These are phyloP conservation scores for Alternaria solani DNA, from an alignment of 2,329 filamentous ascomycete species.

Conservation along the genomic window DNA sequence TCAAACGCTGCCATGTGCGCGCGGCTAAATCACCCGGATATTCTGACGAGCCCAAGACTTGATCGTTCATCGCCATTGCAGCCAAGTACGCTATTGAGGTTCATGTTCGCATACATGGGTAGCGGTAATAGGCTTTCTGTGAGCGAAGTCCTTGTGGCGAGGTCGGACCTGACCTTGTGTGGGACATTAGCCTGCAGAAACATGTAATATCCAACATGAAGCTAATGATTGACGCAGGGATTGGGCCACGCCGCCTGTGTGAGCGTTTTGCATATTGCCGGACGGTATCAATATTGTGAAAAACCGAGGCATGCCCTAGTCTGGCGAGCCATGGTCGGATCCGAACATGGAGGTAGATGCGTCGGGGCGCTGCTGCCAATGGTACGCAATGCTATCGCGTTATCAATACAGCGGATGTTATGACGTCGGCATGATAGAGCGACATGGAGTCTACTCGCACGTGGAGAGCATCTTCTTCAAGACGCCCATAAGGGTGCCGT, in stretches of 20 bases:
- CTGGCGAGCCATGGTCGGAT: background rate
- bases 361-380: background rate
- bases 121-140: background rate
- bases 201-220: background rate
- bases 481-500: constrained; percentile 86
- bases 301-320: background rate
- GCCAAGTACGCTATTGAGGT: background rate
- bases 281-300: constrained; percentile 3
- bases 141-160: background rate
- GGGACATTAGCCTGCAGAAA: background rate
- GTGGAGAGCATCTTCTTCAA: constrained; percentile 93
- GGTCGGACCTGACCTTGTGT: constrained; percentile 13
- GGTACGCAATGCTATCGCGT: background rate
- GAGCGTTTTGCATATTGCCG: constrained; percentile 1
- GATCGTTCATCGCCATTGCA: background rate
- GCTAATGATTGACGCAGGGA: constrained; percentile 9
- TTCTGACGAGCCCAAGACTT: background rate
- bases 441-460: constrained; percentile 63
- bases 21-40: constrained; percentile 1
- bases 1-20: background rate
- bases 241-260: background rate
- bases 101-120: background rate
- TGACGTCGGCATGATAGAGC: background rate
- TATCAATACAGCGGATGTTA: background rate
- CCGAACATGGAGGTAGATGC: background rate